Base-by-base conservation (phyloP, 345 rosid species). In the Arabidopsis thaliana region DNA sequence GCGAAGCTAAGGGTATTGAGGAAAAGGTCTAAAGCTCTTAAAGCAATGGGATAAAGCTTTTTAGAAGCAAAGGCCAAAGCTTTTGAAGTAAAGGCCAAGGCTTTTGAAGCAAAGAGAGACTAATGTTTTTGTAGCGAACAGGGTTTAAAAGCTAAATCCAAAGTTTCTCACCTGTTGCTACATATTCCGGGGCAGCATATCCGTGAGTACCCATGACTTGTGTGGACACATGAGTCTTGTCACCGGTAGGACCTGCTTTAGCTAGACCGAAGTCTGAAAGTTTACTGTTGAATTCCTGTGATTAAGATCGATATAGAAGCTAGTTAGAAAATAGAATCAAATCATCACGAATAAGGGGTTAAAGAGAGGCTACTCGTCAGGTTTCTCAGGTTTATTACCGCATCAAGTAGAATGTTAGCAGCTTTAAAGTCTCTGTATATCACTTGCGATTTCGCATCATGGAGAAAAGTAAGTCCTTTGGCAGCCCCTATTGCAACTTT, bases 171-270 rank as follows among this genome's bases (percentile, higher is more conserved):
- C 98, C 98, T 65, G 98, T 94, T 52, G 98, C 98, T 79, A 94
- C 87, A 72, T 94, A 94, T 80, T 94, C 98, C 49, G 98, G 98
- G 5, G 98, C 98, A 12, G 97, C 98, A 55, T 94, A 94, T 13
- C 98, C 98, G 7, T 85, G 96, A 53, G 98, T 94, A 70, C 98
- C 98, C 93, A 94, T 86, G 73, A 94, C 96, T 78, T 90, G 98
- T 48, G 98, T 94, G 40, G 98, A 91, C 37, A 94, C 98, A 60
- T 94, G 98, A 77, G 98, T 94, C 84, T 83, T 82, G 70, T 91
- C 98, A 44, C 98, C 98, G 1, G 97, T 94, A 24, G 98, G 98
- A 61, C 98, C 98, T 30, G 93, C 98, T 85, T 94, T 94, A 52
- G 98, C 98, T 86, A 94, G 57, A 65, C 98, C 98, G 52, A 94